Base-by-base conservation (phyloP, 768 basidiomycete species). In the Rhizopogon roseolus region DNA sequence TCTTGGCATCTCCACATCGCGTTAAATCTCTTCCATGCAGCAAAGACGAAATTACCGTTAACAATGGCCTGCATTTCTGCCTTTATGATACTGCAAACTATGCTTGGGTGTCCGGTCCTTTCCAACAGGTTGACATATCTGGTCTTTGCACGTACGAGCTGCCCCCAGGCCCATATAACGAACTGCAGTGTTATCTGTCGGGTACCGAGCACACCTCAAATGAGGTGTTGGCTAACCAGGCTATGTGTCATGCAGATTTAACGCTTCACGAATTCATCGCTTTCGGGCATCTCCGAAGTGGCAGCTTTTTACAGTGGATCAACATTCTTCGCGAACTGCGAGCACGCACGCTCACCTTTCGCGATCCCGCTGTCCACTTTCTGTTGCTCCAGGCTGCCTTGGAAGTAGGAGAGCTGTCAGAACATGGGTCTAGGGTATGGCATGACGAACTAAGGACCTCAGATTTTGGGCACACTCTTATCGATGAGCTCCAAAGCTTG, bases 281-380 rank as follows among this genome's bases (percentile, higher is more conserved):
- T 0, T 79, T 75, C 55, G 71, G 68, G 5, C 62, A 63, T 42
- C 60, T 80, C 32, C 73, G 78, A 7, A 66, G 71, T 28, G 77
- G 79, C 1, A 49, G 63, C 1, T 62, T 57, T 6, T 54, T 80
- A 1, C 78, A 80, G 43, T 78, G 76, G 78, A 59, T 71, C 36
- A 80, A 80, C 56, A 77, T 80, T 36, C 57, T 65, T 13, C 68
- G 72, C 17, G 75, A 75, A 54, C 52, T 80, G 29, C 64, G 65
- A 9, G 65, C 67, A 6, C 60, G 65, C 14, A 50, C 51, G 8
- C 59, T 80, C 41, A 67, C 66, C 1, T 73, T 80, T 49, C 59
- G 64, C 28, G 41, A 56, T 7, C 64, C 68, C 6, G 72, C 67
- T 14, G 76, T 80, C 1, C 65, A 76, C 50, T 46, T 64, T 5